A percentile compares a stretch with the other conserved stretches of the same genome.
Conservation (phyloP, 345 rosid species). For the Excoecaria agallocha region DNA sequence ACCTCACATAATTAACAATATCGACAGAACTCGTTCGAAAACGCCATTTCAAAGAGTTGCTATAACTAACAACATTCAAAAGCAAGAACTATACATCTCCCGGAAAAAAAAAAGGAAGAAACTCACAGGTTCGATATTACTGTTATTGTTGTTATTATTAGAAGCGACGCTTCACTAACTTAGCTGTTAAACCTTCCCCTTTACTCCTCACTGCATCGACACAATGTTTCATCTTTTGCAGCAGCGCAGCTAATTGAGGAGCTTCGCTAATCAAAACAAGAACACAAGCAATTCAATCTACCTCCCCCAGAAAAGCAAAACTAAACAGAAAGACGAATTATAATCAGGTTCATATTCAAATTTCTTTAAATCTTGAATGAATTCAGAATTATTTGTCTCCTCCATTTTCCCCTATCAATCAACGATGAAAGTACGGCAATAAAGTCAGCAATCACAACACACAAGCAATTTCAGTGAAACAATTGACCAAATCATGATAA, state of each 20-base stretch:
- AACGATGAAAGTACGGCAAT: not conserved
- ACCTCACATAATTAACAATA: no score
- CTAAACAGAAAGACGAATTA: not conserved
- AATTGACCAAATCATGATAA: no score
- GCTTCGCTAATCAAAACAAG: slow-evolving; percentile 49
- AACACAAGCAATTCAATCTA: not conserved
- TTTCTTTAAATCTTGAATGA: slow-evolving; percentile 5
- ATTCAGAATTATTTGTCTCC: not conserved
- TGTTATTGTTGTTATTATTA: no score
- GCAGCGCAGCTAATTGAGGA: slow-evolving; percentile 49
- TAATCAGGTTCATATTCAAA: not conserved
- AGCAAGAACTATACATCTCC: no score
- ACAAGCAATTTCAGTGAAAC: not conserved
- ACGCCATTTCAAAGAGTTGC: no score
- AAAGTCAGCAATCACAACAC: not conserved
- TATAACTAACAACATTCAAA: no score
- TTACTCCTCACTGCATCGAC: slow-evolving; percentile 63
- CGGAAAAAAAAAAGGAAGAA: no score
- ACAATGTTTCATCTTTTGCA: slow-evolving; percentile 77
- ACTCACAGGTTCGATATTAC: not conserved
- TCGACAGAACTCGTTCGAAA: no score
- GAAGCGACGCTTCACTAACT: slow-evolving; percentile 36
- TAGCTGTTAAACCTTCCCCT: slow-evolving; percentile 69
- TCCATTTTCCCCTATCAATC: slow-evolving; percentile 8
- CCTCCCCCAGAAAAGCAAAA: not conserved